Evolutionary conservation across 1,284 basidiomycete species (phyloP), one percentile per base, ranked within the genome.

Genomic region (Sporisorium reilianum): DNA sequence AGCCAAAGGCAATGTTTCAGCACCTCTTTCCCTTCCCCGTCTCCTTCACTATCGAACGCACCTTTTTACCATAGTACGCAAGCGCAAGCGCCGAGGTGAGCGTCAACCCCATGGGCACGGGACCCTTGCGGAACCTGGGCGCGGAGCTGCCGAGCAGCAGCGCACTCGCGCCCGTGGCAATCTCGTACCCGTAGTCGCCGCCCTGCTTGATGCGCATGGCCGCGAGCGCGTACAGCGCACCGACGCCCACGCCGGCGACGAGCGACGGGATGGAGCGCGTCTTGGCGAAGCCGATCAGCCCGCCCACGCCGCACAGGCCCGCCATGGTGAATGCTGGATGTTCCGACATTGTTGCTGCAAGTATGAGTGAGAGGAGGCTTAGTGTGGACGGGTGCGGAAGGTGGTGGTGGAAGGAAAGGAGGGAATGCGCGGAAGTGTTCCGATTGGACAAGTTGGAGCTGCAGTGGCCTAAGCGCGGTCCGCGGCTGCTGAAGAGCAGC

Each of bases 241-340:
- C 92, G 28, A 94, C 92, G 88, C 91, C 88, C 40, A 92, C 88
- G 45, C 93, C 92, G 62, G 92, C 93, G 9, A 93, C 89, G 40
- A 94, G 84, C 8, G 93, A 94, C 9, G 92, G 92, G 28, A 64
- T 62, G 11, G 72, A 75, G 12, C 66, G 48, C 11, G 72, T 75
- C 45, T 63, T 77, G 25, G 77, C 73, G 41, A 83, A 85, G 5
- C 84, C 84, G 48, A 90, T 90, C 53, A 91, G 70, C 34, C 93
- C 93, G 28, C 93, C 93, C 45, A 92, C 87, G 9, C 57, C 41
- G 85, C 93, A 93, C 68, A 94, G 86, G 67, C 86, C 88, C 67
- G 93, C 91, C 89, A 93, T 93, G 34, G 90, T 87, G 84, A 89
- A 91, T 64, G 93, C 91, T 75, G 92, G 92, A 84, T 91, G 90